Evolutionary conservation across 805 yeast genomes (phyloP).

Genomic region (Nakazawaea anatomiae): DNA sequence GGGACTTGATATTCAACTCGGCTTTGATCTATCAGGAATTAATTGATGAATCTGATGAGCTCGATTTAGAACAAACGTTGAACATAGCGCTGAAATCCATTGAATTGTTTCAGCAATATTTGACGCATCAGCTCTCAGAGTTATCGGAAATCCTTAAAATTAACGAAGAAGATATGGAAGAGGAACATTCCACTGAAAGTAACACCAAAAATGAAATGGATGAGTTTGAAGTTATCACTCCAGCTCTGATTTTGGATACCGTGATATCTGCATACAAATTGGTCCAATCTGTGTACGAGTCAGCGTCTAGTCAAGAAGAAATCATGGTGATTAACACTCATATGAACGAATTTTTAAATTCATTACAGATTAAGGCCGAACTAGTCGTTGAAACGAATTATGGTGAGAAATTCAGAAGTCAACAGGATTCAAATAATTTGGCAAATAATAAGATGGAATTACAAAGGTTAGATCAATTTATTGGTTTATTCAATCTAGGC

Average conservation of each 20-base stretch:
- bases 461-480: background rate
- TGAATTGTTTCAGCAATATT: conserved; percentile 20
- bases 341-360: conserved; percentile 9
- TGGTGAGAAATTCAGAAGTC: background rate
- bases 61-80: conserved; percentile 9
- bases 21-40: conserved; percentile 42
- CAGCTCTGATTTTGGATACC: conserved; percentile 21
- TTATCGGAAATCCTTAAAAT: conserved; percentile 24
- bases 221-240: conserved; percentile 19
- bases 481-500: conserved; percentile 30
- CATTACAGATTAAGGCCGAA: conserved; percentile 13
- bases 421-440: background rate
- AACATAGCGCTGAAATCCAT: conserved; percentile 3
- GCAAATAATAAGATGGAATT: background rate
- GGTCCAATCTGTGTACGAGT: conserved; percentile 21
- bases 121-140: conserved; percentile 18
- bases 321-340: background rate
- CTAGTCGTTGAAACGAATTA: background rate
- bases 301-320: conserved; percentile 11
- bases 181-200: background rate
- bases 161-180: conserved; percentile 7
- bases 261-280: conserved; percentile 21
- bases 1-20: conserved; percentile 41
- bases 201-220: conserved; percentile 6
- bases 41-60: conserved; percentile 29